phyloP scores from a whole-genome alignment of 768 basidiomycete genomes.

The Boletus insuetus region DNA sequence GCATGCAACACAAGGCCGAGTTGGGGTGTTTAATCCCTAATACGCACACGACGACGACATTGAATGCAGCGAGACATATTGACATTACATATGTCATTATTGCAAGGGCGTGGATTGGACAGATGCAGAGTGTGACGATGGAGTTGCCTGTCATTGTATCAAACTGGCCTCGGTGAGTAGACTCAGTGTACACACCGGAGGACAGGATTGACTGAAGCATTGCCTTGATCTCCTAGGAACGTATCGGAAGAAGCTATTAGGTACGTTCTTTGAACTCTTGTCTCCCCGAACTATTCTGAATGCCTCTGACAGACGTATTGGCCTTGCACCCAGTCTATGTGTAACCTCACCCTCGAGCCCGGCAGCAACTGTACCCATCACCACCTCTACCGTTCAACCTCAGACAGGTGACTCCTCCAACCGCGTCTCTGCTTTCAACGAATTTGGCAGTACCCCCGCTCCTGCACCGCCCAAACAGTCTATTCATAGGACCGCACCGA shows the following conservation, averaged over 20 bases:
- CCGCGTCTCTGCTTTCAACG: conserved; percentile 6
- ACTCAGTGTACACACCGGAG: neutral
- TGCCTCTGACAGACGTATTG: conserved; percentile 42
- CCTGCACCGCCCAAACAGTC: conserved; percentile 14
- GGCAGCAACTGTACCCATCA: conserved; percentile 30
- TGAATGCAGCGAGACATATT: conserved; percentile 80
- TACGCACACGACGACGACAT: conserved; percentile 75
- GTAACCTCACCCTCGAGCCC: conserved; percentile 26
- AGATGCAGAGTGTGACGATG: conserved; percentile 60
- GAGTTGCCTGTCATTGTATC: conserved; percentile 80
- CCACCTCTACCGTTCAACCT: conserved; percentile 21
- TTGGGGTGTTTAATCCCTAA: conserved; percentile 66
- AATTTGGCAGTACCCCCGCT: conserved; percentile 8
- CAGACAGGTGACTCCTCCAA: conserved; percentile 18
- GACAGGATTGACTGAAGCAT: neutral
- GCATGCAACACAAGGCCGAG: conserved; percentile 69
- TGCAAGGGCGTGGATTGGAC: conserved; percentile 76
- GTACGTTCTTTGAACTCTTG: conserved; percentile 14
- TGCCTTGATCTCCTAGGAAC: conserved; percentile 38
- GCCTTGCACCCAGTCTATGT: conserved; percentile 42
- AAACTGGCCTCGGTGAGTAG: conserved; percentile 77
- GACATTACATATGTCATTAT: conserved; percentile 79
- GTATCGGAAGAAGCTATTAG: conserved; percentile 72
- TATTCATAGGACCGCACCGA: conserved; percentile 31
- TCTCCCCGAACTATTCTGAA: neutral